These are phyloP conservation scores for Tuber magnatum DNA, from an alignment of 495 filamentous ascomycete species.

Conservation along the genomic window DNA sequence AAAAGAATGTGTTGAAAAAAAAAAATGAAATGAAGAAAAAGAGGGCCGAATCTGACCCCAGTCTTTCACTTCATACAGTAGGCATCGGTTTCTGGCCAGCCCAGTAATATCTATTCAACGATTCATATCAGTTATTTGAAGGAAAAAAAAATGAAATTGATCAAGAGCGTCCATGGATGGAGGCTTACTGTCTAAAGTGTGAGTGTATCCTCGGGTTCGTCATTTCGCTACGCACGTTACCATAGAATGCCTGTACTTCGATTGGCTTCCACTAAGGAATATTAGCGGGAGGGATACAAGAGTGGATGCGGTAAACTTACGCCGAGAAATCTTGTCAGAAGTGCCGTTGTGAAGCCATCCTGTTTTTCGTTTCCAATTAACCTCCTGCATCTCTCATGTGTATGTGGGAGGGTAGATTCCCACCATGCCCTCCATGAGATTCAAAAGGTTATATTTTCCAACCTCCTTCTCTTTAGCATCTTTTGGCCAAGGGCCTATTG, in stretches of 20 bases:
- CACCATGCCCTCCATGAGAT: conserved; percentile 34
- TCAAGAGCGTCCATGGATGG: too few species aligned
- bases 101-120: conserved; percentile 22
- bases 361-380: conserved; percentile 7
- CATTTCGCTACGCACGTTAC: conserved; percentile 26
- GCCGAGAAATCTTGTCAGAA: conserved; percentile 30
- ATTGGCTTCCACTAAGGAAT: conserved; percentile 27
- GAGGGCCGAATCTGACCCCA: background rate
- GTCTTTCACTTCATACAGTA: background rate
- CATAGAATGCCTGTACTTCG: conserved; percentile 33
- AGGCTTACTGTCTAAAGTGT: conserved; percentile 26
- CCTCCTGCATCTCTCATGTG: background rate
- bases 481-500: conserved; percentile 26
- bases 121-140: background rate
- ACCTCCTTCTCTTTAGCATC: conserved; percentile 23
- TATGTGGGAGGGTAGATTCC: background rate
- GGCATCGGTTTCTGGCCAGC: conserved; percentile 23
- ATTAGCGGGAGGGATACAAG: background rate
- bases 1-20: background rate
- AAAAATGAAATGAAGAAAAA: too few species aligned
- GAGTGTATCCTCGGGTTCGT: conserved; percentile 21
- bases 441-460: conserved; percentile 31
- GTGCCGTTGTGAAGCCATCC: conserved; percentile 34
- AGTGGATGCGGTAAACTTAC: conserved; percentile 3
- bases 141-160: background rate